These are phyloP conservation scores for Tylopilus cervinicoccineus DNA, from an alignment of 768 basidiomycete genomes.

Conservation along the genomic window DNA sequence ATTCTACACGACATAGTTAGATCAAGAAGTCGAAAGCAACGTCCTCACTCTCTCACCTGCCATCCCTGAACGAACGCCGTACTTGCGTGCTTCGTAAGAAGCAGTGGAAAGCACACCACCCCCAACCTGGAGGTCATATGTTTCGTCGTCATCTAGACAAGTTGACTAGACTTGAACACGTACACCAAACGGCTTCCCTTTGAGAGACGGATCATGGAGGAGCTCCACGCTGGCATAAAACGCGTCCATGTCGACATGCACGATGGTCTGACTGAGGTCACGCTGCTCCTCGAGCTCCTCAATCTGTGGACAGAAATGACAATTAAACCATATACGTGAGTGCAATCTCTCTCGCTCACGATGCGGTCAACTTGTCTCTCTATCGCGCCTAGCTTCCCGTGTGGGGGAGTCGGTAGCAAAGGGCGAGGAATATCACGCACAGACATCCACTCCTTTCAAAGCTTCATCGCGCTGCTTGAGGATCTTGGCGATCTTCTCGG, in stretches of 20 bases:
- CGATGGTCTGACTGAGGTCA: conserved; percentile 79
- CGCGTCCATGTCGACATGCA: conserved; percentile 96
- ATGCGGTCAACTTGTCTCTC: conserved; percentile 66
- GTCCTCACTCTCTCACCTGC: conserved; percentile 51
- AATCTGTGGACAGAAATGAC: conserved; percentile 35
- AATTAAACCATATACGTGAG: background rate
- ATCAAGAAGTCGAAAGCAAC: background rate
- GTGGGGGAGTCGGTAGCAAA: background rate
- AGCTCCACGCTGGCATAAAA: conserved; percentile 84
- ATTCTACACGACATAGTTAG: conserved; percentile 45
- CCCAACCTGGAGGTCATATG: conserved; percentile 52
- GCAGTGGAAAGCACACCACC: conserved; percentile 84
- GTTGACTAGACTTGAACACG: conserved; percentile 10
- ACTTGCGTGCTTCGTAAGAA: conserved; percentile 89
- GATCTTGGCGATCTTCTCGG: conserved; percentile 67
- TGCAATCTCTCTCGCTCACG: conserved; percentile 40
- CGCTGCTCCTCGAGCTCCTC: conserved; percentile 67
- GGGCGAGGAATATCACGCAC: conserved; percentile 35
- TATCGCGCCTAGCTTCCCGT: conserved; percentile 42
- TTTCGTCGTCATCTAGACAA: background rate
- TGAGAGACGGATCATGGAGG: conserved; percentile 56
- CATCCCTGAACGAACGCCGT: conserved; percentile 93
- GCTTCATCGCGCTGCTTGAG: conserved; percentile 60
- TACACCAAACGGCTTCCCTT: conserved; percentile 74
- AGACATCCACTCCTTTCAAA: conserved; percentile 50